These are phyloP conservation scores for Rhynchosporium agropyri DNA, from an alignment of 2,329 filamentous ascomycete species.

Conservation along the genomic window DNA sequence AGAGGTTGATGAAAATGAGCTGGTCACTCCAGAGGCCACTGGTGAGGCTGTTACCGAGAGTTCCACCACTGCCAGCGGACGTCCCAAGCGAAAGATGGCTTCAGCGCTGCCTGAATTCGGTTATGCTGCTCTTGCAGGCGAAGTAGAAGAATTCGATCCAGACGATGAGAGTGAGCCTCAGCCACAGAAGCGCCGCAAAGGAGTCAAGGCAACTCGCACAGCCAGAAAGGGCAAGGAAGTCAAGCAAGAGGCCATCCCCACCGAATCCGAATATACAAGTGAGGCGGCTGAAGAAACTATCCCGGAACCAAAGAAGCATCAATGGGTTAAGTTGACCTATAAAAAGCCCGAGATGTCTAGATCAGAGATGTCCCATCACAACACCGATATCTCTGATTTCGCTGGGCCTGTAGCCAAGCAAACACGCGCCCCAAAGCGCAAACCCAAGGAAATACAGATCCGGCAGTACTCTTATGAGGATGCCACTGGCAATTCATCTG, in stretches of 20 bases:
- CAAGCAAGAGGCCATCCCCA: conserved; percentile 18
- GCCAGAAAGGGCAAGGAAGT: conserved; percentile 18
- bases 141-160: conserved; percentile 8
- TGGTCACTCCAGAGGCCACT: conserved; percentile 7
- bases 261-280: conserved; percentile 21
- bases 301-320: conserved; percentile 20
- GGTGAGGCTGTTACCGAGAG: conserved; percentile 15
- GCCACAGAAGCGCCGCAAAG: conserved; percentile 17
- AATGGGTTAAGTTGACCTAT: background rate
- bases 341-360: conserved; percentile 8
- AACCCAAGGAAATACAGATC: conserved; percentile 9
- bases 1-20: conserved; percentile 10
- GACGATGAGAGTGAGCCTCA: conserved; percentile 16
- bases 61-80: conserved; percentile 20
- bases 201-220: conserved; percentile 13
- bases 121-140: conserved; percentile 13
- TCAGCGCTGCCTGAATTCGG: conserved; percentile 16
- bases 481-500: conserved; percentile 6
- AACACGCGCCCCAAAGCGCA: conserved; percentile 5
- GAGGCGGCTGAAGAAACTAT: conserved; percentile 31
- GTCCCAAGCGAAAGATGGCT: conserved; percentile 25
- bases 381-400: conserved; percentile 8
- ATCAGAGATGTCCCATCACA: background rate
- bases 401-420: conserved; percentile 17
- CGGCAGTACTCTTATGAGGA: background rate